Evolutionary conservation across 192 early-diverging fungal genomes (phyloP), one percentile per base, ranked within the genome.

Genomic region (Podila minutissima): DNA sequence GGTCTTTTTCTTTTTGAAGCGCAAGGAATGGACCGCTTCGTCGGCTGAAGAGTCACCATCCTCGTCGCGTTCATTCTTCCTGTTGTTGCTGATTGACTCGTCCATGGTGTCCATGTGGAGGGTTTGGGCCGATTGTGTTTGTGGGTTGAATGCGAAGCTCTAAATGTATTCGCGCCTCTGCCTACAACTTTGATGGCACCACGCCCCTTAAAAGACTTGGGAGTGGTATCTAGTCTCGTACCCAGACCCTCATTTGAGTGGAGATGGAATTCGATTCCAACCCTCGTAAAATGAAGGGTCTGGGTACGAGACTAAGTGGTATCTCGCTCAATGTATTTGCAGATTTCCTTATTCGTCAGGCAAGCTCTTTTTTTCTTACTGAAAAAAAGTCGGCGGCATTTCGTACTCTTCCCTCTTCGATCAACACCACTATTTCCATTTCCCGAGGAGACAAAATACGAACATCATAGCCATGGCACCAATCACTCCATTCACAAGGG

Each of bases 21-120:
- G 70, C 17, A 73, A 37, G 3, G 77, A 81, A 61, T 81, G 77
- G 15, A 81, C 77, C 15, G 66, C 77, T 35, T 69, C 77, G 20
- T 81, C 77, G 13, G 62, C 77, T 55, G 72, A 71, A 13, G 77
- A 81, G 38, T 67, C 55, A 8, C 61, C 59, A 15, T 69, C 77
- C 7, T 73, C 66, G 9, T 73, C 62, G 41, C 59, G 71, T 32
- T 81, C 71, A 33, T 64, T 73, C 59, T 35, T 73, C 19, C n/a
- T 66, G 53, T 12, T 55, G 24, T 26, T 55, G n/a, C 3, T 55
- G 59, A 31, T 33, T 24, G 55, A 38, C 0, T 58, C 37, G 2
- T 62, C 66, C 33, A 38, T 72, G 49, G 53, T 72, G 26, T 71
- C 70, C 75, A 79, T 46, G 35, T 77, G 59, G 13, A 33, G 28